A percentile compares a stretch with the other conserved stretches of the same genome.
Conservation (phyloP, 805 yeast genomes). For the Ogataea salicorniae region DNA sequence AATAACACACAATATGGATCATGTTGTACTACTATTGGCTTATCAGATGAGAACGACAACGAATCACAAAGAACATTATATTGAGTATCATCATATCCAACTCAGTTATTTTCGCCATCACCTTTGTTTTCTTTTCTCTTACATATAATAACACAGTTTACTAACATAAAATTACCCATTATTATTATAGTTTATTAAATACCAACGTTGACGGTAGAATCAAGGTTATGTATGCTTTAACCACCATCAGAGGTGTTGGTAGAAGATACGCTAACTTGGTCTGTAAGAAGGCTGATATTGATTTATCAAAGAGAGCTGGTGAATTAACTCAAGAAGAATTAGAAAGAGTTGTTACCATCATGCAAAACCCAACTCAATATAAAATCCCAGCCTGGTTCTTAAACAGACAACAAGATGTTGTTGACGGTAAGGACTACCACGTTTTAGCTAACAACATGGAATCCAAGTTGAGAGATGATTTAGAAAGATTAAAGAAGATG, state of each 20-base stretch:
- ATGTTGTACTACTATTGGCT: too few species aligned
- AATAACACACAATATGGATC: too few species aligned
- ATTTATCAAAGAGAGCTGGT: slow-evolving; percentile 98
- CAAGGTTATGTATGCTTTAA: slow-evolving; percentile 99
- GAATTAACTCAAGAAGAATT: slow-evolving; percentile 99
- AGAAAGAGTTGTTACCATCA: slow-evolving; percentile 98
- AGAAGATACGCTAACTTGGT: slow-evolving; percentile 99
- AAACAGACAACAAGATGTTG: slow-evolving; percentile 98
- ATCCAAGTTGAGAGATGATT: slow-evolving; percentile 98
- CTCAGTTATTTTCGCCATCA: too few species aligned
- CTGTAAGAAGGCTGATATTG: slow-evolving; percentile 99
- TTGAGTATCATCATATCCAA: too few species aligned
- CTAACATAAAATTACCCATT: slow-evolving; percentile 29
- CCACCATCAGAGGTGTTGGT: slow-evolving; percentile 99
- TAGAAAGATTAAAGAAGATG: slow-evolving; percentile 99
- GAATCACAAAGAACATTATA: too few species aligned
- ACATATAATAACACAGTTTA: slow-evolving; percentile 8
- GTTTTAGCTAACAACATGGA: slow-evolving; percentile 98
- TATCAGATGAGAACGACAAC: too few species aligned
- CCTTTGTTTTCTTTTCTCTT: too few species aligned
- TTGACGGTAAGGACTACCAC: slow-evolving; percentile 99
- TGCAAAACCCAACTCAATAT: slow-evolving; percentile 99
- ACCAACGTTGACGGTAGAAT: slow-evolving; percentile 99
- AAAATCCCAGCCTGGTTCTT: slow-evolving; percentile 99
- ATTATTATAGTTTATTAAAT: slow-evolving; percentile 81